Evolutionary conservation across 768 basidiomycete species (phyloP).

Genomic region (Leccinum boreale): DNA sequence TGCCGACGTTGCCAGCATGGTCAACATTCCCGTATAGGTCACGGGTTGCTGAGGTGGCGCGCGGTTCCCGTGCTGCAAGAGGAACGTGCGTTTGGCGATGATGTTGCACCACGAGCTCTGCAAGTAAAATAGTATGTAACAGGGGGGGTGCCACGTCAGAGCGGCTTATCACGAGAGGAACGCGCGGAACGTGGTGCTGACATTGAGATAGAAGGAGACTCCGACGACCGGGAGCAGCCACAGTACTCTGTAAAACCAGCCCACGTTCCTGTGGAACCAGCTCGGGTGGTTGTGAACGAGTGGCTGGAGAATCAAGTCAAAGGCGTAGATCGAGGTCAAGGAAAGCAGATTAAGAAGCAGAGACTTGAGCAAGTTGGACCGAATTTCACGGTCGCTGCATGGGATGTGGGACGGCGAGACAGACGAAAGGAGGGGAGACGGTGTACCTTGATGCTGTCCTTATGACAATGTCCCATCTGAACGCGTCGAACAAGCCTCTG

Average conservation of each 20-base stretch:
- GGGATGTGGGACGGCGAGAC: slow-evolving; percentile 9
- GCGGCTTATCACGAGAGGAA: slow-evolving; percentile 6
- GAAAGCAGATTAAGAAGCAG: slow-evolving; percentile 70
- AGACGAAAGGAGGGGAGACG: slow-evolving; percentile 4
- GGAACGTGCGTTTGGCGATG: slow-evolving; percentile 72
- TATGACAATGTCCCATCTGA: slow-evolving; percentile 66
- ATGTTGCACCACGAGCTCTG: slow-evolving; percentile 77
- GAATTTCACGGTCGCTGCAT: slow-evolving; percentile 71
- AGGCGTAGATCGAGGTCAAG: slow-evolving; percentile 69
- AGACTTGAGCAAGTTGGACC: slow-evolving; percentile 72
- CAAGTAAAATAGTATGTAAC: neutral
- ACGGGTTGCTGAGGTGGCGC: slow-evolving; percentile 49
- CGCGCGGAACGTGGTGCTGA: slow-evolving; percentile 35
- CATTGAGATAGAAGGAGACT: slow-evolving; percentile 78
- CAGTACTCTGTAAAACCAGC: slow-evolving; percentile 71
- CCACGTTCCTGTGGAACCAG: slow-evolving; percentile 70
- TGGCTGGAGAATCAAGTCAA: slow-evolving; percentile 69
- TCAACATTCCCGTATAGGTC: slow-evolving; percentile 69
- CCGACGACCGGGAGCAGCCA: slow-evolving; percentile 81
- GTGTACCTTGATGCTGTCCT: slow-evolving; percentile 55
- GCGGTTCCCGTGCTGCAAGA: slow-evolving; percentile 66
- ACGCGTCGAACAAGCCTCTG: slow-evolving; percentile 65
- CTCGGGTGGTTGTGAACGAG: slow-evolving; percentile 58
- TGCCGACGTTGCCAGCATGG: slow-evolving; percentile 72
- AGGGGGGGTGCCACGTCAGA: slow-evolving; percentile 8